Conservation (phyloP, 2,329 filamentous ascomycete species). For the Colletotrichum karsti region DNA sequence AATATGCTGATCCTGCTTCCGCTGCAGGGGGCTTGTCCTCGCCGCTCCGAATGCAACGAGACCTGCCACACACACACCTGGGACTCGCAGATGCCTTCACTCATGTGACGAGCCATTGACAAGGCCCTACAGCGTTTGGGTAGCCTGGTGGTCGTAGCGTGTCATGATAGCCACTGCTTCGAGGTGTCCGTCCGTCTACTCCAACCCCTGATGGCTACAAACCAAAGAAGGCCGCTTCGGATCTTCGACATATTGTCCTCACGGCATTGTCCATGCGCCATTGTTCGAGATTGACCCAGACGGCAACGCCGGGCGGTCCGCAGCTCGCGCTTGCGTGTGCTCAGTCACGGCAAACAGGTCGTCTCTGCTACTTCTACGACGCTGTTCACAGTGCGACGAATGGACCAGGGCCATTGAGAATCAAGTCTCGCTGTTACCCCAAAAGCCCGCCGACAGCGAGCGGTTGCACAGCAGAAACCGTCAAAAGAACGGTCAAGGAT, state of each 20-base stretch:
- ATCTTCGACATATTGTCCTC: neutral
- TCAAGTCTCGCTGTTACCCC: neutral
- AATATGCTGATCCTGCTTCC: slow-evolving; percentile 14
- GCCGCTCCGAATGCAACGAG: slow-evolving; percentile 6
- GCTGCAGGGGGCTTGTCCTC: neutral
- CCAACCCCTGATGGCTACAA: neutral
- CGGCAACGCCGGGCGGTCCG: neutral
- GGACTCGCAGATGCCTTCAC: slow-evolving; percentile 13
- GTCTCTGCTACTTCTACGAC: neutral
- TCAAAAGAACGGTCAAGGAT: neutral
- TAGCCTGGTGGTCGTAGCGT: neutral
- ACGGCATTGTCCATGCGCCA: neutral
- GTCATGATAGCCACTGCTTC: neutral
- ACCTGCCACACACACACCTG: neutral
- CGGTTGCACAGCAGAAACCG: neutral
- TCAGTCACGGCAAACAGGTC: neutral
- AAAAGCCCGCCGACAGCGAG: neutral
- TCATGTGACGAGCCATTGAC: slow-evolving; percentile 22
- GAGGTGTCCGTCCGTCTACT: neutral
- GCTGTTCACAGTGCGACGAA: neutral
- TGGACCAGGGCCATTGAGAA: neutral
- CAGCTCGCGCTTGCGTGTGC: neutral
- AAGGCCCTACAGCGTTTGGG: neutral
- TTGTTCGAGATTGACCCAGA: neutral
- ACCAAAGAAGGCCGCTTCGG: neutral